Percentiles rank a stretch among this genome's conserved stretches.
These are phyloP conservation scores for Phytophthora hybrid DNA, from an alignment of 352 stramenopile species.

Conservation along the genomic window DNA sequence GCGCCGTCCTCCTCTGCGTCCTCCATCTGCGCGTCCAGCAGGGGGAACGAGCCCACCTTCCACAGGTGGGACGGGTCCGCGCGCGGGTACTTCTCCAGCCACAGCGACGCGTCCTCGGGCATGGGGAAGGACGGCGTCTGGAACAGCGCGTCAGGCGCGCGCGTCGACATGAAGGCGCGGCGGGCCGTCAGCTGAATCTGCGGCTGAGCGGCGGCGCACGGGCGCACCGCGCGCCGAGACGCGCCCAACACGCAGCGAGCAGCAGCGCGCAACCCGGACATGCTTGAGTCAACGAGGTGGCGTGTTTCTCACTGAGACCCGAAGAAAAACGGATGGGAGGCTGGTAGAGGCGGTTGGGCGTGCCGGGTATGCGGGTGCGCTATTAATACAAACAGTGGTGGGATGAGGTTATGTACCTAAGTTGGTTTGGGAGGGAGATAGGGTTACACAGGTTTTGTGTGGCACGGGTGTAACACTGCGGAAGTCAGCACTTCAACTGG, in stretches of 20 bases:
- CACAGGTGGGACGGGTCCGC: conserved; percentile 73
- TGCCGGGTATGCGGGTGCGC: background rate
- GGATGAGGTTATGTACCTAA: background rate
- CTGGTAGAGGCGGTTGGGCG: background rate
- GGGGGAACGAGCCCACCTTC: conserved; percentile 78
- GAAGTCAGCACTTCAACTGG: conserved; percentile 4
- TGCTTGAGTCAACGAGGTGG: conserved; percentile 1
- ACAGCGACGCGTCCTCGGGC: conserved; percentile 60
- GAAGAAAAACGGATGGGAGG: conserved; percentile 39
- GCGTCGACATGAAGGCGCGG: conserved; percentile 77
- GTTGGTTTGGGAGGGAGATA: background rate
- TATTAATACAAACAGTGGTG: background rate
- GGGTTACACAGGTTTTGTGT: background rate
- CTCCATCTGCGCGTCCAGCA: conserved; percentile 41
- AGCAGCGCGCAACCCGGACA: conserved; percentile 40
- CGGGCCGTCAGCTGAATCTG: conserved; percentile 25
- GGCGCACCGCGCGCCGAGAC: conserved; percentile 8
- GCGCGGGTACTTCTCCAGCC: conserved; percentile 71
- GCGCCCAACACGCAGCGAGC: conserved; percentile 30
- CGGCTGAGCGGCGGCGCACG: background rate
- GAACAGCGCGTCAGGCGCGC: conserved; percentile 66
- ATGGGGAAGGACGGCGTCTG: conserved; percentile 71
- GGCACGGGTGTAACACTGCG: background rate
- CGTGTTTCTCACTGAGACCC: conserved; percentile 25
- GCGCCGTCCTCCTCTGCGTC: conserved; percentile 34